phyloP scores from a whole-genome alignment of 2,329 filamentous ascomycete genomes.

The Beauveria australis region DNA sequence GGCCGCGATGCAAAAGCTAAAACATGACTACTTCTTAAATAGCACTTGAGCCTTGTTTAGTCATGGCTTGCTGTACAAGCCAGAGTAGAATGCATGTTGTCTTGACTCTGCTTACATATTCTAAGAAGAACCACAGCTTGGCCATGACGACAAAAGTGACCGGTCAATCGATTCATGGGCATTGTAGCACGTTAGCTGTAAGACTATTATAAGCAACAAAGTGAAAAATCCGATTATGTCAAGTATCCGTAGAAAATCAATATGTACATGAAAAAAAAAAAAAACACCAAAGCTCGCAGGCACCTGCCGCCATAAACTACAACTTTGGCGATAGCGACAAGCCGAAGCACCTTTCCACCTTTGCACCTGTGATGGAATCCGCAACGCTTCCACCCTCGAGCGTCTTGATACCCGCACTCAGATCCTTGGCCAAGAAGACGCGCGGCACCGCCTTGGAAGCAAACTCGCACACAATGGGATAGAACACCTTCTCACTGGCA shows the following conservation, averaged over 20 bases:
- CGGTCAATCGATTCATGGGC: too few species aligned
- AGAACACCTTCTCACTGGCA: slow-evolving; percentile 17
- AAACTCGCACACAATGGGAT: slow-evolving; percentile 23
- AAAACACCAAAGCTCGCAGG: not conserved
- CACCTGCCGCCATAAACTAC: not conserved
- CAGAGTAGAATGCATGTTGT: too few species aligned
- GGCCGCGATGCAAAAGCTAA: not conserved
- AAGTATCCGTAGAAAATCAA: too few species aligned
- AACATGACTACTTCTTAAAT: not conserved
- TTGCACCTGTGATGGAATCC: slow-evolving; percentile 21
- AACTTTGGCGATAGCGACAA: not conserved
- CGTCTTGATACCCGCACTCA: slow-evolving; percentile 16
- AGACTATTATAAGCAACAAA: too few species aligned
- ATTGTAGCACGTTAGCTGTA: too few species aligned
- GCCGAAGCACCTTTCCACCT: slow-evolving; percentile 13
- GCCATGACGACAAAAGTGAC: too few species aligned
- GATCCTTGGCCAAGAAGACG: slow-evolving; percentile 21
- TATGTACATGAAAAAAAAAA: not conserved
- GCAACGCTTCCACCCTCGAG: slow-evolving; percentile 17
- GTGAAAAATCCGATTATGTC: too few species aligned
- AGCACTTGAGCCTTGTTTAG: not conserved
- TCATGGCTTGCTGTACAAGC: too few species aligned
- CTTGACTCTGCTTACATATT: too few species aligned
- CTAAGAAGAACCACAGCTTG: too few species aligned
- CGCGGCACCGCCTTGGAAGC: slow-evolving; percentile 15